Evolutionary conservation across 768 basidiomycete genomes (phyloP), one percentile per base, ranked within the genome.

Genomic region (Lentinula sp.): DNA sequence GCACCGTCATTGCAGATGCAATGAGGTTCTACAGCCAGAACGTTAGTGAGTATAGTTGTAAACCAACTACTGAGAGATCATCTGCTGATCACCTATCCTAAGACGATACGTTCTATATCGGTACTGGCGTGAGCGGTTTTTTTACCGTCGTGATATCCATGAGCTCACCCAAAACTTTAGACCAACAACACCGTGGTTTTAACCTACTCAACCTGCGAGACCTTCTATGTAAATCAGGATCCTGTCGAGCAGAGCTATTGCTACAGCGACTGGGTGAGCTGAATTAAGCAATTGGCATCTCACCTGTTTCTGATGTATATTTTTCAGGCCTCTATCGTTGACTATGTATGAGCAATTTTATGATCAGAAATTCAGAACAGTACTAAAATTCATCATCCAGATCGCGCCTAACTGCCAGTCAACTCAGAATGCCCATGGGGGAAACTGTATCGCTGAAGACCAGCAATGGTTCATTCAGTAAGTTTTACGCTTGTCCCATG

Each of bases 201-300:
- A 76, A 68, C 73, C 23, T 82, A 72, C 66, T 57, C 67, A 11
- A 74, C 69, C 63, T 82, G 80, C 70, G 67, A 72, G 63, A 74
- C 78, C 15, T 81, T 80, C 72, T 78, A 82, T 68, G 68, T 78
- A 32, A 81, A 83, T 66, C 82, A 81, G 65, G 76, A 76, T 56
- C 61, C 68, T 61, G 68, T 61, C 31, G 31, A 56, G 18, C 64
- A 80, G 35, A 69, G 68, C n/a, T 84, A 79, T 65, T 81, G 80
- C 65, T 75, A 79, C 37, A 74, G 69, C 15, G 76, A 79, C 63
- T 82, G 77, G 76, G 80, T 81, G 66, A 35, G 75, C 60, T 28
- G 4, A 15, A 21, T 45, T 28, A 4, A 9, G 5, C 11, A 13
- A 11, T 31, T 21, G 21, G 21, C 23, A 10, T 13, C 34, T 37